Evolutionary conservation across 2,329 filamentous ascomycete species (phyloP).

Genomic region (Pyrenochaeta sp.): DNA sequence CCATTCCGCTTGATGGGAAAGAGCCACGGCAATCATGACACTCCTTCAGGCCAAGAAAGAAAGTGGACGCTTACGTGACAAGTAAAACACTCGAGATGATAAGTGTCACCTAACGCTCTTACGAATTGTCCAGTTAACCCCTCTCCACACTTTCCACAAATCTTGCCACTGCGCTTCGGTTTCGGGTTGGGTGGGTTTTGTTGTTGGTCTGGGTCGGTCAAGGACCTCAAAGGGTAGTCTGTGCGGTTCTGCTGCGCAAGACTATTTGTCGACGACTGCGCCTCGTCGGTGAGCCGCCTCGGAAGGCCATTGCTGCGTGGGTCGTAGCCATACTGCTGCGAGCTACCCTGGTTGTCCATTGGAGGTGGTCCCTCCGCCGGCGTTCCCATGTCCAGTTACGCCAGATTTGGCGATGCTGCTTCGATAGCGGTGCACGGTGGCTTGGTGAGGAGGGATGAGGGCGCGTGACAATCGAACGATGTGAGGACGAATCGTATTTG

Average conservation of each 20-base stretch:
- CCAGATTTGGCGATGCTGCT: constrained; percentile 28
- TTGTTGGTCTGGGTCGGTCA: constrained; percentile 41
- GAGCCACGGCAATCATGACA: neutral
- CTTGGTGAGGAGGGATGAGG: constrained; percentile 13
- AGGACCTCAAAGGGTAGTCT: constrained; percentile 34
- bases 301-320: constrained; percentile 43
- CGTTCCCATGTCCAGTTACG: constrained; percentile 43
- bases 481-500: constrained; percentile 4
- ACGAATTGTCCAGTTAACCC: constrained; percentile 95
- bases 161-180: constrained; percentile 48
- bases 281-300: constrained; percentile 42
- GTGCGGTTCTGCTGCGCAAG: constrained; percentile 34
- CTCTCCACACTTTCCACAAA: constrained; percentile 85
- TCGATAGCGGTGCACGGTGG: constrained; percentile 8
- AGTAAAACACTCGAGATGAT: constrained; percentile 97
- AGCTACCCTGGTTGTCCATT: constrained; percentile 41
- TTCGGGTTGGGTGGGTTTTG: constrained; percentile 31
- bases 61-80: constrained; percentile 72
- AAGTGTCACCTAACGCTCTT: constrained; percentile 89
- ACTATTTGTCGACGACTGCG: constrained; percentile 30
- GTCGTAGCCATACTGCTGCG: constrained; percentile 40
- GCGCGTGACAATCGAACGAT: constrained; percentile 11
- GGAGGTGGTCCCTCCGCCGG: constrained; percentile 47
- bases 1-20: neutral
- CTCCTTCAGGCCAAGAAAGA: neutral